Conservation (phyloP, 1,139 yeast species). For the Sugiyamaella grinbergsii region DNA sequence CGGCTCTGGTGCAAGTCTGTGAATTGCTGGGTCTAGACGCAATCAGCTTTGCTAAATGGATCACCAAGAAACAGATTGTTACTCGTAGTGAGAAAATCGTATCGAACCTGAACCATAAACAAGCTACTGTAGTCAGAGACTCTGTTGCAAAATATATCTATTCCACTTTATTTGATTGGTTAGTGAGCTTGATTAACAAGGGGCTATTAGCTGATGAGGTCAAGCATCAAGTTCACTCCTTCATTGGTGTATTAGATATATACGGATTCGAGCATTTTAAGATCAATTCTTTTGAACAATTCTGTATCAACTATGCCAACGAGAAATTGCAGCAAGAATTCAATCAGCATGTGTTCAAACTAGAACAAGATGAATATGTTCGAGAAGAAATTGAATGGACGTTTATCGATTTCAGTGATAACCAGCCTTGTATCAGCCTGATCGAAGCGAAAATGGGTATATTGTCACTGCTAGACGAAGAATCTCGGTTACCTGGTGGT, state of each 20-base stretch:
- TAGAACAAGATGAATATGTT: conserved; percentile 94
- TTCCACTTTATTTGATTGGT: conserved; percentile 93
- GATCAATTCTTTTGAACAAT: conserved; percentile 92
- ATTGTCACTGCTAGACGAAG: conserved; percentile 87
- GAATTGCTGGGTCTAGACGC: conserved; percentile 83
- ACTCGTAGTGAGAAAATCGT: conserved; percentile 93
- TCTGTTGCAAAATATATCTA: conserved; percentile 94
- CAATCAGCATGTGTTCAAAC: conserved; percentile 94
- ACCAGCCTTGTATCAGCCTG: conserved; percentile 93
- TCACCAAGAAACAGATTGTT: conserved; percentile 85
- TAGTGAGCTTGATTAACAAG: conserved; percentile 77
- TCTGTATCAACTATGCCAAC: conserved; percentile 96
- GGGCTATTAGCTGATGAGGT: conserved; percentile 73
- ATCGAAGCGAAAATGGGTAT: conserved; percentile 91
- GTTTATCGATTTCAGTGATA: conserved; percentile 92
- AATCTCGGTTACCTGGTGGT: conserved; percentile 92
- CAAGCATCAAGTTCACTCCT: conserved; percentile 58
- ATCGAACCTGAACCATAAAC: conserved; percentile 78
- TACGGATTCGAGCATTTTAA: conserved; percentile 97
- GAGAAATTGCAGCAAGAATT: conserved; percentile 97
- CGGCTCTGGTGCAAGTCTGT: conserved; percentile 79
- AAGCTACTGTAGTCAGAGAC: conserved; percentile 90
- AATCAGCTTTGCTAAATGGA: conserved; percentile 79
- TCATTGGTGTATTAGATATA: conserved; percentile 96
- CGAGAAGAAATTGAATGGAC: conserved; percentile 96